Evolutionary conservation across 2,329 filamentous ascomycete genomes (phyloP), one percentile per base, ranked within the genome.

Genomic region (Juglanconis oblonga): DNA sequence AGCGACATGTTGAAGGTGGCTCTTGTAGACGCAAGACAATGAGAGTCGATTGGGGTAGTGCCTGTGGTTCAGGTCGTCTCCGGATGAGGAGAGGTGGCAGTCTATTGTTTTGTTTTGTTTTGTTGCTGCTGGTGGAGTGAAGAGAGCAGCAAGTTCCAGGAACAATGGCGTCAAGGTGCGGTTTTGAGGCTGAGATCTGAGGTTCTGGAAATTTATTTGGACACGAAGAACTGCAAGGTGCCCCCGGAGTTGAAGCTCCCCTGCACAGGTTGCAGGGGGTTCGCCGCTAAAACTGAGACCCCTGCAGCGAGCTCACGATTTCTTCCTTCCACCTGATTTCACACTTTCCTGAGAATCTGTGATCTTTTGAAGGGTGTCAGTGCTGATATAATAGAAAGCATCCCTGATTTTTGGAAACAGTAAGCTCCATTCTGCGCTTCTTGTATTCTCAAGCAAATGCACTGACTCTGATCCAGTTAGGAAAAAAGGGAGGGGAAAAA

Each of bases 1-100:
- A 74, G 66, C 55, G 67, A 70, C 67, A 69, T 69, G 31, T 29
- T 64, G 61, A 35, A n/a, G 33, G 14, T 6, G 32, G 52, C 38
- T 54, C 51, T 48, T 45, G 45, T 7, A 9, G 4, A 29, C 24
- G 31, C 13, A 32, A 29, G 7, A 40, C 8, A 24, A 33, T 44
- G 13, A 6, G 36, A 17, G 53, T 54, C n/a, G 14, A 29, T 13
- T 13, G 52, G 17, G 17, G 24, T 24, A 24, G 24, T 24, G 24
- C 24, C 24, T 24, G 24, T 24, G 24, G 24, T 24, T 2, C 24
- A 24, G 2, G 1, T 24, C 24, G 24, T 24, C 24, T 24, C 24
- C 24, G 17, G 36, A 47, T 52, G 47, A 56, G 31, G 40, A 49
- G 56, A 35, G 33, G 29, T 52, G 49, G 51, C 49, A 2, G 24